Conservation (phyloP, 495 filamentous ascomycete species). For the Bacidia gigantensis region DNA sequence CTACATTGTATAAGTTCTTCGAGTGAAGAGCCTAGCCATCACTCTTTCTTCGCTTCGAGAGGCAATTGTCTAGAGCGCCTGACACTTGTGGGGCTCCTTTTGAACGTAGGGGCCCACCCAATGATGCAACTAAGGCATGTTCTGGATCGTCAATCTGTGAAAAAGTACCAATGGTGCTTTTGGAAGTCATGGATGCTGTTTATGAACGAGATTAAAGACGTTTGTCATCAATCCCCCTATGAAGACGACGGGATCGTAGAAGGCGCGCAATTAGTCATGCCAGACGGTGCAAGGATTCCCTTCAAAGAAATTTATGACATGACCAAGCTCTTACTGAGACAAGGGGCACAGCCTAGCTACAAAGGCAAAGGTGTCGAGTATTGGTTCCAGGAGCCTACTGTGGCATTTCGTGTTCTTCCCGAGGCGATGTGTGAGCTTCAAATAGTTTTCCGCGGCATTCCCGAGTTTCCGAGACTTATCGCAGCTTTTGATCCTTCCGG, state of each 20-base stretch:
- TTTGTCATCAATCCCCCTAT: background rate
- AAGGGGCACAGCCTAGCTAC: background rate
- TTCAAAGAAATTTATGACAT: background rate
- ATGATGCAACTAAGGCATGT: background rate
- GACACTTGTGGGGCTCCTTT: background rate
- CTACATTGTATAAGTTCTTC: background rate
- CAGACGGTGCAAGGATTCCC: background rate
- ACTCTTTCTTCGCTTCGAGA: no score
- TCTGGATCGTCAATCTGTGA: background rate
- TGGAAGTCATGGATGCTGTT: background rate
- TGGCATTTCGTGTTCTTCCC: background rate
- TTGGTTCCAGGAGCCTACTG: background rate
- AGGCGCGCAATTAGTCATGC: background rate
- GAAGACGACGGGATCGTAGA: background rate
- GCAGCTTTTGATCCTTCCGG: background rate
- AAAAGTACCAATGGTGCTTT: background rate
- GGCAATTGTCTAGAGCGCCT: background rate
- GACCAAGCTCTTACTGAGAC: background rate
- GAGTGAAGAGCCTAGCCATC: no score
- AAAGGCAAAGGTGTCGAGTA: background rate
- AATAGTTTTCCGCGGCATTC: background rate
- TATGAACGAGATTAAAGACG: no score
- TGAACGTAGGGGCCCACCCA: background rate
- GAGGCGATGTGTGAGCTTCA: background rate
- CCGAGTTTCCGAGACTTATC: background rate